Base-by-base conservation (phyloP, 2,329 filamentous ascomycete species). In the Fusarium xylarioides region DNA sequence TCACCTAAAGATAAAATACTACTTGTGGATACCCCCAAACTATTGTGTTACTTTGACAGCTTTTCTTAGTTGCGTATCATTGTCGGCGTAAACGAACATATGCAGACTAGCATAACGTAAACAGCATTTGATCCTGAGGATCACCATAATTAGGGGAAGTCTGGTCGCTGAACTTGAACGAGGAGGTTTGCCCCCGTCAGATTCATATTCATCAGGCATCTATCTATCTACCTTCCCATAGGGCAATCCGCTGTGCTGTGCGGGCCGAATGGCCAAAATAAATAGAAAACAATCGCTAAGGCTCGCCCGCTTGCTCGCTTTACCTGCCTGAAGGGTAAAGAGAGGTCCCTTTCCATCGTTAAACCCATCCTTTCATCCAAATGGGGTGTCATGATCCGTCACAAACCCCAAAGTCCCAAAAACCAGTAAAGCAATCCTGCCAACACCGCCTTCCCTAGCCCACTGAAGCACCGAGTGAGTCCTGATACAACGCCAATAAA, bases 401-500 rank as follows among this genome's bases (percentile, higher is more conserved):
- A 56, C 26, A 32, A 65, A 35, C 55, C 71, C 71, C 63, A 28
- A 35, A 64, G 38, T 65, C 71, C 71, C 71, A 73, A 68, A 49
- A 71, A 63, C 68, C 71, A 44, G 47, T 59, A 73, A 73, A 74
- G 71, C 71, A 73, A 73, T 54, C 74, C 74, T 61, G 65, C 68
- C 70, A 78, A 77, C 76, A 76, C 76, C 53, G 57, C 55, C 52
- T 69, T 66, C 60, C 55, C 46, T 53, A 68, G 68, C 69, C 76
- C 65, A 70, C 59, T 74, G 74, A 71, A 75, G 67, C 66, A 64
- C 71, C 52, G 61, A 75, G 70, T 70, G 63, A 74, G 68, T 71
- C 59, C 74, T 77, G 66, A 74, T 77, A 62, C 70, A 76, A 78
- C 78, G 78, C 78, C 78, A 67, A 60, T 76, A 73, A 77, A 79